These are phyloP conservation scores for Talaromyces sp. DNA, from an alignment of 2,329 filamentous ascomycete species.

Conservation along the genomic window DNA sequence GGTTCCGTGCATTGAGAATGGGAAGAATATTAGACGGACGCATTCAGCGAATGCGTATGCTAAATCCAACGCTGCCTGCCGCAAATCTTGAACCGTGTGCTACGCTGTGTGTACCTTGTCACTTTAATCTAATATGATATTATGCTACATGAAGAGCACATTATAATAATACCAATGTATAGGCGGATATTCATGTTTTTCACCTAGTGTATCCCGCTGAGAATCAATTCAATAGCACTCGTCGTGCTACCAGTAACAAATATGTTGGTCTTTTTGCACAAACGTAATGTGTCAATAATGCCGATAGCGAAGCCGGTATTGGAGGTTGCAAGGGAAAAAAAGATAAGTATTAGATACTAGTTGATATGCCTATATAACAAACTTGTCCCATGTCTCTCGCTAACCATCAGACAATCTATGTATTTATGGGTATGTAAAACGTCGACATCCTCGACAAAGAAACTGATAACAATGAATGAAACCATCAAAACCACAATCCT, in stretches of 20 bases:
- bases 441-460: background rate
- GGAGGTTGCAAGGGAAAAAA: background rate
- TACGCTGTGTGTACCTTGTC: background rate
- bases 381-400: slow-evolving; percentile 1
- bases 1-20: background rate
- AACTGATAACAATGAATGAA: background rate
- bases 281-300: too few relatives aligned
- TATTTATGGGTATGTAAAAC: slow-evolving; percentile 2
- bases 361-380: background rate
- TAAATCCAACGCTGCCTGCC: background rate
- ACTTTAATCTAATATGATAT: background rate
- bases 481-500: background rate
- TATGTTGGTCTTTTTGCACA: too few relatives aligned
- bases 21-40: background rate
- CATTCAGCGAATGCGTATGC: background rate
- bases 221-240: too few relatives aligned
- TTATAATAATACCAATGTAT: too few relatives aligned
- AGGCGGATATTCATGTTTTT: too few relatives aligned
- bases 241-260: too few relatives aligned
- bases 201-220: too few relatives aligned
- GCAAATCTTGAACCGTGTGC: background rate
- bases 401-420: background rate
- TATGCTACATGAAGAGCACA: too few relatives aligned
- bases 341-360: background rate
- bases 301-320: background rate